These are phyloP conservation scores for Colletotrichum sp. DNA, from an alignment of 2,329 filamentous ascomycete species.

Conservation along the genomic window DNA sequence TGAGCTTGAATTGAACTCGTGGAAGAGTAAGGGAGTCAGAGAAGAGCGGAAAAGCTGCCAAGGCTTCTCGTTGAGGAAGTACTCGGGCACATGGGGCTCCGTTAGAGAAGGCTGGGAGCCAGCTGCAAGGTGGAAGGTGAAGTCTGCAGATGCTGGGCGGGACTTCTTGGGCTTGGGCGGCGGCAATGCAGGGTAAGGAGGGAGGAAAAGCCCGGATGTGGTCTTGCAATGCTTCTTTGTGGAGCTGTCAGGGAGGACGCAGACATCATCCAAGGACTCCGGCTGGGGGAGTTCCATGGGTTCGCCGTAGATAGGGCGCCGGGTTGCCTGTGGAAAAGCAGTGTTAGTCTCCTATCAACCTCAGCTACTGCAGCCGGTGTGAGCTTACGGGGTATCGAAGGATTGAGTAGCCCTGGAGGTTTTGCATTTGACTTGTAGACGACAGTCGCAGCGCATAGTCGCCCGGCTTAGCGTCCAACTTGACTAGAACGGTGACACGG, in stretches of 20 bases:
- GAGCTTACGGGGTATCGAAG: slow-evolving; percentile 14
- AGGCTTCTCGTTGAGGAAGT: slow-evolving; percentile 18
- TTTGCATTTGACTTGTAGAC: slow-evolving; percentile 27
- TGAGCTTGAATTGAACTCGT: not conserved
- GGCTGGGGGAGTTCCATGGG: slow-evolving; percentile 23
- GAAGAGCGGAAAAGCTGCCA: slow-evolving; percentile 19
- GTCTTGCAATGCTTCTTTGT: slow-evolving; percentile 11
- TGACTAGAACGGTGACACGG: slow-evolving; percentile 25
- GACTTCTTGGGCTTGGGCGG: slow-evolving; percentile 9
- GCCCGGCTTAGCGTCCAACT: slow-evolving; percentile 19
- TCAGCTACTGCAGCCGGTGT: not conserved
- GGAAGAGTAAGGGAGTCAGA: slow-evolving; percentile 24
- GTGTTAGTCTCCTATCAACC: not conserved
- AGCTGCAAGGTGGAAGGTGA: not conserved
- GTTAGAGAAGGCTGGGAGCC: slow-evolving; percentile 1
- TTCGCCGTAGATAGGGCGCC: slow-evolving; percentile 18
- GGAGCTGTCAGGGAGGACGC: slow-evolving; percentile 22
- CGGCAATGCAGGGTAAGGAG: slow-evolving; percentile 15
- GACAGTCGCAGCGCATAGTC: slow-evolving; percentile 27
- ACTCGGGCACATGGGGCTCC: not conserved
- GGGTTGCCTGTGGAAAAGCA: not conserved
- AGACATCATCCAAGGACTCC: not conserved
- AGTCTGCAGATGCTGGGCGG: slow-evolving; percentile 14
- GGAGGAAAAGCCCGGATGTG: not conserved
- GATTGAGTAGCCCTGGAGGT: slow-evolving; percentile 26